Percentiles rank a stretch among this genome's conserved stretches.
These are phyloP conservation scores for Lycium ferocissimum DNA, from an alignment of 257 asterid genomes.

Conservation along the genomic window DNA sequence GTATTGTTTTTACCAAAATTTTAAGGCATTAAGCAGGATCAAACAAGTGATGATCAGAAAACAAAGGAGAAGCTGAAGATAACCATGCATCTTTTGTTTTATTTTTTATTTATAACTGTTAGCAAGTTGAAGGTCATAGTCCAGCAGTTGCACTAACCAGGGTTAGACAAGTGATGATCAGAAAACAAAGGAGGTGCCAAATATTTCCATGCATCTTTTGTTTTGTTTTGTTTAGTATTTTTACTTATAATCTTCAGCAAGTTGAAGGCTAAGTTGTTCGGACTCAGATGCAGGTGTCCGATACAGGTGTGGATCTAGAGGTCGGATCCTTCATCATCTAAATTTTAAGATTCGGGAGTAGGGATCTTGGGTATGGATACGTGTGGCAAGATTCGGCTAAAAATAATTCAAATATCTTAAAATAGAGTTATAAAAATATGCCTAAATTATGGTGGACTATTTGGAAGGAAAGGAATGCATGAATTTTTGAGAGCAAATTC, in stretches of 20 bases:
- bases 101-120: not conserved
- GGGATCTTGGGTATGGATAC: no score
- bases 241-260: not conserved
- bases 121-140: not conserved
- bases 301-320: no score
- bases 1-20: not conserved
- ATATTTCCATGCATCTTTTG: slow-evolving; percentile 5
- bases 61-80: not conserved
- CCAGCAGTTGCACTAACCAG: not conserved
- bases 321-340: no score
- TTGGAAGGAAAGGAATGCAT: no score
- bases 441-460: no score
- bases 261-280: not conserved
- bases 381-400: no score
- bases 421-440: no score
- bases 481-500: no score
- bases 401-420: no score
- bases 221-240: not conserved
- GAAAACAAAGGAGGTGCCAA: slow-evolving; percentile 17
- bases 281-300: no score
- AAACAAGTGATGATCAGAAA: slow-evolving; percentile 16
- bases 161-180: slow-evolving; percentile 14
- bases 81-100: not conserved
- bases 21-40: not conserved
- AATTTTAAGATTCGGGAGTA: no score